Conservation (phyloP, 441 rosid genomes). For the Dalechampia spathulata region DNA sequence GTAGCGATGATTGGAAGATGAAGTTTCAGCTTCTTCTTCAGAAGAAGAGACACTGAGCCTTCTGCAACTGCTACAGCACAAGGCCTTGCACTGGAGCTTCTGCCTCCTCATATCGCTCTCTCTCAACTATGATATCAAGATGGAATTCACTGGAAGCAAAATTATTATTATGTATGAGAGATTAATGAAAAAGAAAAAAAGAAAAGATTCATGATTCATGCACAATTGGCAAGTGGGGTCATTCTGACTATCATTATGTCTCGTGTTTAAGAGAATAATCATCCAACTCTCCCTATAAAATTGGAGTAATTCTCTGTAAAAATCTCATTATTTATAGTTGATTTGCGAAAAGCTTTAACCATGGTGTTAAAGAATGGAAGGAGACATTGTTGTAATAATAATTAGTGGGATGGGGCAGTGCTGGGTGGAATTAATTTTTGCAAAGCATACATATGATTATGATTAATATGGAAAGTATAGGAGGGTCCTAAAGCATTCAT, state of each 20-base stretch:
- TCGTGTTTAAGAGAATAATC: slow-evolving; percentile 18
- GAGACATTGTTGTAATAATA: no score
- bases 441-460: no score
- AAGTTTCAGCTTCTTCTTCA: slow-evolving; percentile 41
- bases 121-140: slow-evolving; percentile 4
- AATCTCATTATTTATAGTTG: no score
- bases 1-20: slow-evolving; percentile 34
- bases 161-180: background rate
- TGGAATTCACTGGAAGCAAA: slow-evolving; percentile 18
- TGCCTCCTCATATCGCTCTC: slow-evolving; percentile 29
- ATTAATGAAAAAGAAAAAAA: no score
- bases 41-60: slow-evolving; percentile 64
- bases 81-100: slow-evolving; percentile 46
- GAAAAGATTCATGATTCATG: slow-evolving; percentile 31
- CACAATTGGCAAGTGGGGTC: slow-evolving; percentile 41
- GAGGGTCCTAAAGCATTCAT: no score
- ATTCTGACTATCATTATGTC: slow-evolving; percentile 44
- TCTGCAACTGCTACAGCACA: slow-evolving; percentile 53
- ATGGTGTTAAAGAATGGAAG: no score
- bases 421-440: no score
- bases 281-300: slow-evolving; percentile 2
- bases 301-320: no score
- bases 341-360: no score
- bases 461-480: no score
- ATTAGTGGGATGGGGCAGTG: no score